Conservation (phyloP, 2,329 filamentous ascomycete genomes). For the Cladophialophora immunda region DNA sequence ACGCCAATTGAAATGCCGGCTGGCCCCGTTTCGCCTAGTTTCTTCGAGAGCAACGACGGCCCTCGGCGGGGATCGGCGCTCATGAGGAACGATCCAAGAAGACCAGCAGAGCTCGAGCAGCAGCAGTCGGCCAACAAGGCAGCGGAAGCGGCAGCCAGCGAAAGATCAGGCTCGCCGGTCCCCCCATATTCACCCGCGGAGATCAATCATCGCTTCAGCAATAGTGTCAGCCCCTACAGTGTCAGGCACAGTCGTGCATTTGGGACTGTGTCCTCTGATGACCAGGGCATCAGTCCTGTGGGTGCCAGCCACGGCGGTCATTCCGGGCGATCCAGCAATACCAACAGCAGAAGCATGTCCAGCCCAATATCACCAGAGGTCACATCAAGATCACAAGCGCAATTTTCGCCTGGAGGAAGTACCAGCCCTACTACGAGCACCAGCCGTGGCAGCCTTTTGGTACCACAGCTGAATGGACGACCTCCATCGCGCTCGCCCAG, state of each 20-base stretch:
- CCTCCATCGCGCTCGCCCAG: conserved; percentile 36
- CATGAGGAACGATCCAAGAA: conserved; percentile 35
- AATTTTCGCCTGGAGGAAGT: background rate
- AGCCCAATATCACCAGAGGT: conserved; percentile 34
- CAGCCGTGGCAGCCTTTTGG: conserved; percentile 25
- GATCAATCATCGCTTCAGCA: conserved; percentile 31
- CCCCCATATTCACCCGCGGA: conserved; percentile 40
- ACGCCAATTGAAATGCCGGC: conserved; percentile 41
- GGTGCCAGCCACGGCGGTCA: conserved; percentile 27
- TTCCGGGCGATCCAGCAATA: conserved; percentile 30
- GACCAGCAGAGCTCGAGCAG: conserved; percentile 37
- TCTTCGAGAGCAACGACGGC: conserved; percentile 27
- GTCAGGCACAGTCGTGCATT: conserved; percentile 34
- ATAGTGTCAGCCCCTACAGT: conserved; percentile 39
- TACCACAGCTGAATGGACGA: conserved; percentile 34
- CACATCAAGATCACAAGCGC: conserved; percentile 20
- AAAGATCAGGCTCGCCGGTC: conserved; percentile 35
- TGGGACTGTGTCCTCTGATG: conserved; percentile 35
- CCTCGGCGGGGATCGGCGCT: conserved; percentile 18
- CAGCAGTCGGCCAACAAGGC: conserved; percentile 32
- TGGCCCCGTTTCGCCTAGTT: conserved; percentile 36
- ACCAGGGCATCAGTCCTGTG: conserved; percentile 40
- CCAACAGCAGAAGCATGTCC: conserved; percentile 26
- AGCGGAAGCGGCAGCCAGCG: conserved; percentile 29
- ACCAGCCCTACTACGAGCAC: conserved; percentile 13